Percentiles rank a stretch among this genome's conserved stretches.
Conservation (phyloP, 805 yeast genomes). For the Metschnikowia vanudenii region DNA sequence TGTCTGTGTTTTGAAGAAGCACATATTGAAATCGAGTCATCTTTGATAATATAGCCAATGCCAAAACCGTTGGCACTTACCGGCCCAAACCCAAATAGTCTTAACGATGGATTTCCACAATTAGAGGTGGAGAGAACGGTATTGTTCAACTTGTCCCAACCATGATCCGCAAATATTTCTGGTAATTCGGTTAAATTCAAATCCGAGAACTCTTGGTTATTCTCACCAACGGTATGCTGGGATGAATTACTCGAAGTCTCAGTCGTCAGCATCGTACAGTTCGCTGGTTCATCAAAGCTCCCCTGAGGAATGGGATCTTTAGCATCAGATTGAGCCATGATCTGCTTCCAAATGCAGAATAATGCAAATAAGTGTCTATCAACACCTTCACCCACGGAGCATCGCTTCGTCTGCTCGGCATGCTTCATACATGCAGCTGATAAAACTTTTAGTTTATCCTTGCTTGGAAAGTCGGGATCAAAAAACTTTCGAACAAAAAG, state of each 20-base stretch:
- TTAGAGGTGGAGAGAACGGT: conserved; percentile 61
- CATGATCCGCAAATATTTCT: conserved; percentile 74
- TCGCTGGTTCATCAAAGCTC: conserved; percentile 13
- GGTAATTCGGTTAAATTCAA: conserved; percentile 49
- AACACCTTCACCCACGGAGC: conserved; percentile 82
- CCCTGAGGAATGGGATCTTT: conserved; percentile 1
- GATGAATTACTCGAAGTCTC: conserved; percentile 23
- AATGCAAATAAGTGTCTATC: conserved; percentile 89
- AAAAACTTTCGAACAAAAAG: conserved; percentile 82
- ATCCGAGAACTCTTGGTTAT: conserved; percentile 17
- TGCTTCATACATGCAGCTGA: conserved; percentile 72
- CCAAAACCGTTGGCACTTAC: conserved; percentile 60
- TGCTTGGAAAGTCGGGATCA: conserved; percentile 56
- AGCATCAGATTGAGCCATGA: conserved; percentile 32
- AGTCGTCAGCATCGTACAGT: conserved; percentile 7
- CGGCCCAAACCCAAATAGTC: conserved; percentile 60
- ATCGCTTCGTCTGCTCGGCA: conserved; percentile 60
- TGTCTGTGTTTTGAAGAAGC: conserved; percentile 62
- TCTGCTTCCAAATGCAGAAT: conserved; percentile 82
- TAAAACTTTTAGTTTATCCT: conserved; percentile 58
- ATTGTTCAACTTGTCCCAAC: conserved; percentile 84
- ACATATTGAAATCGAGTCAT: conserved; percentile 51
- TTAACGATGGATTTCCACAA: conserved; percentile 60
- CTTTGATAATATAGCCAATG: conserved; percentile 53
- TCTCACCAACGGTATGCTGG: conserved; percentile 31